A percentile compares a stretch with the other conserved stretches of the same genome.
Conservation (phyloP, 2,329 filamentous ascomycete genomes). For the Arthrobotrys conoides region DNA sequence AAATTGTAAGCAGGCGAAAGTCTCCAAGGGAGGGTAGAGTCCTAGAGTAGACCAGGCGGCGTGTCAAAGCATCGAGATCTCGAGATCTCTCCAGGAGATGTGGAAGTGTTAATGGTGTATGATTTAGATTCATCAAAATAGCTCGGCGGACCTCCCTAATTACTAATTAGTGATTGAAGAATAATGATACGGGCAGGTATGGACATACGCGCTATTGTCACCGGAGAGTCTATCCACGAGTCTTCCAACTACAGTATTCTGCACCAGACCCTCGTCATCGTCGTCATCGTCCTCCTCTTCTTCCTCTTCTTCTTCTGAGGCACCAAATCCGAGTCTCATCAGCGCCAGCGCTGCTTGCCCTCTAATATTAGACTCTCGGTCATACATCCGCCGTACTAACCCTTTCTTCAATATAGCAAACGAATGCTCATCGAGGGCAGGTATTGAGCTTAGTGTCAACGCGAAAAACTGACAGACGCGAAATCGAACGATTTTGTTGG, state of each 20-base stretch:
- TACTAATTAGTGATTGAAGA: slow-evolving; percentile 7
- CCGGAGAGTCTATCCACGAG: slow-evolving; percentile 87
- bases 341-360: slow-evolving; percentile 92
- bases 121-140: slow-evolving; percentile 89
- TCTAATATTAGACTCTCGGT: slow-evolving; percentile 93
- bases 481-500: slow-evolving; percentile 94
- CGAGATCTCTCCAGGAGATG: slow-evolving; percentile 91
- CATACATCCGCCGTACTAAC: slow-evolving; percentile 85
- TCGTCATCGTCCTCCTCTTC: slow-evolving; percentile 79
- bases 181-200: background rate
- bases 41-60: slow-evolving; percentile 87
- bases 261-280: slow-evolving; percentile 75
- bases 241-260: slow-evolving; percentile 78
- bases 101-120: slow-evolving; percentile 82
- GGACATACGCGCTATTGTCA: slow-evolving; percentile 80
- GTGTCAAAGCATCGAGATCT: slow-evolving; percentile 86
- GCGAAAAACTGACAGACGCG: slow-evolving; percentile 90
- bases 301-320: slow-evolving; percentile 84
- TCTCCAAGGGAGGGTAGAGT: slow-evolving; percentile 90
- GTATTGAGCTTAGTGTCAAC: slow-evolving; percentile 90
- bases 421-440: slow-evolving; percentile 74
- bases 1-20: slow-evolving; percentile 91
- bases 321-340: slow-evolving; percentile 72
- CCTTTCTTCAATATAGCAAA: slow-evolving; percentile 86
- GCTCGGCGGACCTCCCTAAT: slow-evolving; percentile 83